These are phyloP conservation scores for Haplosporangium gracile DNA, from an alignment of 192 early-diverging fungal species.

Conservation along the genomic window DNA sequence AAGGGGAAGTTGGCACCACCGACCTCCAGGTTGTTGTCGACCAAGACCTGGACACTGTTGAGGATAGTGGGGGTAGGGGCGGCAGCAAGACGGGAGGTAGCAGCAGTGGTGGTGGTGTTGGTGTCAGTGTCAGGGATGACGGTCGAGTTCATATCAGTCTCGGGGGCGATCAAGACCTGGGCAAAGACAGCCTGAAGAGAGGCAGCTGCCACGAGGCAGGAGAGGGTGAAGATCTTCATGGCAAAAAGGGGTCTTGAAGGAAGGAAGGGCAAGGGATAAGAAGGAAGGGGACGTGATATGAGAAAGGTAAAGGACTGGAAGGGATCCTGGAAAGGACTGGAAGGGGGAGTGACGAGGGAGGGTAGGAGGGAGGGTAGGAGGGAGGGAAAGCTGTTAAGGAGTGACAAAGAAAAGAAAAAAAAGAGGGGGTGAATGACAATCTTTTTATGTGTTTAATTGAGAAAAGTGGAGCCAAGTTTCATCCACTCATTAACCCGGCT, in stretches of 20 bases:
- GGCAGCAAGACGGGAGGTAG: neutral
- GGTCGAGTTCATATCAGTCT: slow-evolving; percentile 47
- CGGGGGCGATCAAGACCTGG: slow-evolving; percentile 51
- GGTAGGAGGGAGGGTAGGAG: neutral
- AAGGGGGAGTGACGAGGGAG: slow-evolving; percentile 16
- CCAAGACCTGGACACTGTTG: slow-evolving; percentile 39
- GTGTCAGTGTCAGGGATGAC: neutral
- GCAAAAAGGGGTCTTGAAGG: neutral
- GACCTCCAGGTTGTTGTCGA: slow-evolving; percentile 51
- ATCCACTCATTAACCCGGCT: no score
- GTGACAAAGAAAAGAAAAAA: slow-evolving; percentile 14
- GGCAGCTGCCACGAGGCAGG: slow-evolving; percentile 46
- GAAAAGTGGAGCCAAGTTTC: neutral
- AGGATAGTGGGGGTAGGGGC: slow-evolving; percentile 13
- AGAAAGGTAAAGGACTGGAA: neutral
- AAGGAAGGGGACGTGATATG: neutral
- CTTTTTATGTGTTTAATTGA: slow-evolving; percentile 7
- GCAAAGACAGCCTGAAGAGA: slow-evolving; percentile 45
- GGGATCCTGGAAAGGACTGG: slow-evolving; percentile 45
- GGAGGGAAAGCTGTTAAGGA: neutral
- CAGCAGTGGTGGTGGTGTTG: neutral
- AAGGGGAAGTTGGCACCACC: slow-evolving; percentile 51
- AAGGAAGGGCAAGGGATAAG: neutral
- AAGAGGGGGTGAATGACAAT: neutral
- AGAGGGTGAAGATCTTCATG: slow-evolving; percentile 42